Evolutionary conservation across 1,284 basidiomycete genomes (phyloP).

Genomic region (Ceratobasidium sp.): DNA sequence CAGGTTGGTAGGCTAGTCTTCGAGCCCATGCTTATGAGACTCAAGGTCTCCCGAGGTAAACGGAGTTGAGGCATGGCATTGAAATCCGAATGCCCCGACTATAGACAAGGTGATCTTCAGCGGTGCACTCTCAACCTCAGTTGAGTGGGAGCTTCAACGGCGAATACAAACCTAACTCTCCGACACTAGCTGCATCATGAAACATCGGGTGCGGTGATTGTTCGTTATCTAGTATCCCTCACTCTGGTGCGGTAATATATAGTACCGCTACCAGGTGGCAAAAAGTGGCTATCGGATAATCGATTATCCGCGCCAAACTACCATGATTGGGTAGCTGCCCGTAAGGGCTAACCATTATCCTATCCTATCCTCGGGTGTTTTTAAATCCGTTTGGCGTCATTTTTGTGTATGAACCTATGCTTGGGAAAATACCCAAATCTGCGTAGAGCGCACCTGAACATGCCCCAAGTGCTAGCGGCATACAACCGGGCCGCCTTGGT

Average conservation of each 20-base stretch:
- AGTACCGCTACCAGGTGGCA: background rate
- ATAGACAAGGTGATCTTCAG: background rate
- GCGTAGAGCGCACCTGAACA: too few relatives aligned
- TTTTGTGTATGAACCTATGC: too few relatives aligned
- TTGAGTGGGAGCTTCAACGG: background rate
- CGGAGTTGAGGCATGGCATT: slow-evolving; percentile 34
- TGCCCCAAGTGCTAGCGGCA: too few relatives aligned
- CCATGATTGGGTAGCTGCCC: background rate
- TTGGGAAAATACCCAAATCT: too few relatives aligned
- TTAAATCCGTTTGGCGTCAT: too few relatives aligned
- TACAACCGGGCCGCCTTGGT: too few relatives aligned
- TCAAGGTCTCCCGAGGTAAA: slow-evolving; percentile 17
- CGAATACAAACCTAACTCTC: background rate
- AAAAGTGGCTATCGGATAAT: slow-evolving; percentile 21
- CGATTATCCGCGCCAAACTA: background rate
- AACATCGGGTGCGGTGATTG: background rate
- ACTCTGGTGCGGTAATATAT: background rate
- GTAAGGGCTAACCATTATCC: too few relatives aligned
- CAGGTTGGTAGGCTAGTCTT: background rate
- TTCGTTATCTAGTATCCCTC: background rate
- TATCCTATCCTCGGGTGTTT: too few relatives aligned
- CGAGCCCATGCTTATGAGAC: slow-evolving; percentile 33
- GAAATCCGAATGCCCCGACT: slow-evolving; percentile 2
- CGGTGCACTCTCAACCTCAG: background rate
- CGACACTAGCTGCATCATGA: background rate